Evolutionary conservation across 1,284 basidiomycete genomes (phyloP).

Genomic region (Rhodotorula mucilaginosa): DNA sequence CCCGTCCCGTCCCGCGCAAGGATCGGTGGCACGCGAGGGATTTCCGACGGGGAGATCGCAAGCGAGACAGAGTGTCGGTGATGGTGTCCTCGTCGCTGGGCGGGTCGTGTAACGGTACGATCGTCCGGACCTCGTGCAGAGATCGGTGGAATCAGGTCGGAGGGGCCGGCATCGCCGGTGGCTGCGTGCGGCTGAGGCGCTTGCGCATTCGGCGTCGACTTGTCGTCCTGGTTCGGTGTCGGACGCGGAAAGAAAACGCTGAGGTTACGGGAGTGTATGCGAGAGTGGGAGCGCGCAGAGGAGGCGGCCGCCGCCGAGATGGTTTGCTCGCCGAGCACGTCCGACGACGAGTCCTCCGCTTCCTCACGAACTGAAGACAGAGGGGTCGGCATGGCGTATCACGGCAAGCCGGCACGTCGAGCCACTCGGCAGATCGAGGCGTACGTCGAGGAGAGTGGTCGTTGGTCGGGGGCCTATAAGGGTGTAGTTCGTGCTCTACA

Average conservation of each 20-base stretch:
- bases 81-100: conserved; percentile 40
- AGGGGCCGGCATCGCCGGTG: background rate
- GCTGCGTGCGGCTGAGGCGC: conserved; percentile 12
- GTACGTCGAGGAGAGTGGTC: too few species aligned
- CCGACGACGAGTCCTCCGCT: background rate
- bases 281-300: conserved; percentile 57
- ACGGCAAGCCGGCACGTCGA: too few species aligned
- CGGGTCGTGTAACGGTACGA: background rate
- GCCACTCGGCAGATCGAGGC: too few species aligned
- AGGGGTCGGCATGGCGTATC: too few species aligned
- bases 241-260: conserved; percentile 86
- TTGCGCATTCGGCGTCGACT: conserved; percentile 49
- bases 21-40: conserved; percentile 34
- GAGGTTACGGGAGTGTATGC: conserved; percentile 83
- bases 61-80: conserved; percentile 85
- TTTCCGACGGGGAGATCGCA: conserved; percentile 47
- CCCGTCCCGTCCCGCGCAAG: too few species aligned
- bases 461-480: too few species aligned
- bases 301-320: background rate
- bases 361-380: conserved; percentile 1
- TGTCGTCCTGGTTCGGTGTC: conserved; percentile 61
- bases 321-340: background rate
- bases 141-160: too few species aligned
- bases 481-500: too few species aligned
- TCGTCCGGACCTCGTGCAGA: too few species aligned